Percentiles rank a stretch among this genome's conserved stretches.
phyloP scores from a whole-genome alignment of 1,284 basidiomycete species.

The Pascua guehoae region DNA sequence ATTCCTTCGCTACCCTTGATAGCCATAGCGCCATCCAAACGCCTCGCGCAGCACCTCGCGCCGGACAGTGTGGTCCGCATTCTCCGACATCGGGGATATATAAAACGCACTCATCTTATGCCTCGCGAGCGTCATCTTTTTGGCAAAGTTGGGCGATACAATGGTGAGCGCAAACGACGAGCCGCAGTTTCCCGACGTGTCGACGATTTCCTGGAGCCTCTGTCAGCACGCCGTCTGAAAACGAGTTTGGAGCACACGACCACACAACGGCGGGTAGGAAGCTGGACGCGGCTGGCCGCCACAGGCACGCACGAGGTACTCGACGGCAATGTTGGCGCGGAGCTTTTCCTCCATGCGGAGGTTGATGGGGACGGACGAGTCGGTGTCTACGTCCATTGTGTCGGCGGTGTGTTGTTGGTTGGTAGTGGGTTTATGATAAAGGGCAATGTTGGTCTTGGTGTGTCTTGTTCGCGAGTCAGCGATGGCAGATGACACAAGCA shows the following conservation, averaged over 20 bases:
- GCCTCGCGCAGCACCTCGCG: too few species aligned
- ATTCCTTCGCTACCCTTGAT: too few species aligned
- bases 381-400: too few species aligned
- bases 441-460: neutral
- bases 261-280: neutral
- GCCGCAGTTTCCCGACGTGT: constrained; percentile 49
- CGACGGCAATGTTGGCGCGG: constrained; percentile 10
- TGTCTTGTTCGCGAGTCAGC: too few species aligned
- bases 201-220: constrained; percentile 16
- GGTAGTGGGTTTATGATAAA: neutral
- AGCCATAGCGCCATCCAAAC: too few species aligned
- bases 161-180: constrained; percentile 45
- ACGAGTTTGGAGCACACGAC: too few species aligned
- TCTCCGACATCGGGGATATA: neutral
- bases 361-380: constrained; percentile 4
- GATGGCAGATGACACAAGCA: too few species aligned
- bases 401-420: neutral
- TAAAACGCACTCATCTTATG: constrained; percentile 48
- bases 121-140: constrained; percentile 45
- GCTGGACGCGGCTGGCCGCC: too few species aligned
- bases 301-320: constrained; percentile 14
- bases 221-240: constrained; percentile 1
- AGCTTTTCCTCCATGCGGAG: constrained; percentile 19
- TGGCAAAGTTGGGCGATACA: constrained; percentile 45
- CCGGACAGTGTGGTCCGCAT: neutral